These are phyloP conservation scores for Eucalyptus lansdowneana DNA, from an alignment of 345 rosid species.

Conservation along the genomic window DNA sequence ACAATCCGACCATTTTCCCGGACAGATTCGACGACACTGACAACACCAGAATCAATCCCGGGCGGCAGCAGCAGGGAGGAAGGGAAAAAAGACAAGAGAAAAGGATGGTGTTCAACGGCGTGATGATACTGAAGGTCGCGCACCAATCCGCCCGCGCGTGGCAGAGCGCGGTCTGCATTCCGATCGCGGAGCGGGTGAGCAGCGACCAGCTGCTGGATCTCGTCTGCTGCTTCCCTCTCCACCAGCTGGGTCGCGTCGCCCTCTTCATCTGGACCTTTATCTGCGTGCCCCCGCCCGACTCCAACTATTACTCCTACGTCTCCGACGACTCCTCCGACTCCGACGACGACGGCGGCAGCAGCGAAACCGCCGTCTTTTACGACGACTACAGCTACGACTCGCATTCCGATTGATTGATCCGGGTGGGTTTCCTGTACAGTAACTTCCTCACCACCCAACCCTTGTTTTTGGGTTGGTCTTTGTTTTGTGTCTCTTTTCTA, in stretches of 20 bases:
- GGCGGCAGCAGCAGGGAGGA: not conserved
- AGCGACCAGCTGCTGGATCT: constrained; percentile 47
- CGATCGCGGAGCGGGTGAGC: constrained; percentile 7
- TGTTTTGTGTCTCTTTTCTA: not conserved
- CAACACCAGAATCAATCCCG: not conserved
- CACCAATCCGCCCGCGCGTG: constrained; percentile 34
- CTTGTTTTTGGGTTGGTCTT: not conserved
- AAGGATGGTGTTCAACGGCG: constrained; percentile 48
- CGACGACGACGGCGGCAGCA: not conserved
- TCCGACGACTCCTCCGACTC: not conserved
- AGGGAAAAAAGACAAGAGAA: not conserved
- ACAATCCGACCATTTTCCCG: not conserved
- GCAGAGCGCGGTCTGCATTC: constrained; percentile 29
- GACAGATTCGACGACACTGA: not conserved
- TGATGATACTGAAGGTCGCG: constrained; percentile 22
- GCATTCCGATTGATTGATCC: not conserved
- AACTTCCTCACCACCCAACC: not conserved
- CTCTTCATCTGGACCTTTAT: constrained; percentile 44
- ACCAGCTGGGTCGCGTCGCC: constrained; percentile 48
- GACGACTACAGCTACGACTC: constrained; percentile 16
- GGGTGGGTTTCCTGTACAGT: not conserved
- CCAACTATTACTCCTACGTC: constrained; percentile 26
- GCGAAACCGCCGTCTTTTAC: constrained; percentile 5
- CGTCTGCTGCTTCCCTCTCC: constrained; percentile 55
- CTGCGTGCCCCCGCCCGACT: constrained; percentile 53